These are phyloP conservation scores for Trypanosoma caninum DNA, from an alignment of 208 protist genomes.

Conservation along the genomic window DNA sequence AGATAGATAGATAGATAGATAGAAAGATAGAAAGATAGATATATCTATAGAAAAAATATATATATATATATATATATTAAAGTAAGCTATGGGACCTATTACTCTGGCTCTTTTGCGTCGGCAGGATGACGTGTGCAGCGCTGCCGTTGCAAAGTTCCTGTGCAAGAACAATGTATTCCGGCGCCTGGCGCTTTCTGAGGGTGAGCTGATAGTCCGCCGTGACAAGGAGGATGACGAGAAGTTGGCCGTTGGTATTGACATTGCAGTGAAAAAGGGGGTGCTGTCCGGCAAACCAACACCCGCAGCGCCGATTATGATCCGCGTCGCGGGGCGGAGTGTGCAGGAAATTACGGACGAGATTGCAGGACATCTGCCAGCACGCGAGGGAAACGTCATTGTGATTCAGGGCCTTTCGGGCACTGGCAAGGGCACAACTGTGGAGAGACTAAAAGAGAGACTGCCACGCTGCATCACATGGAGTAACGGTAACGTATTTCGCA, in stretches of 20 bases:
- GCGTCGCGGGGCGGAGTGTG: slow-evolving; percentile 70
- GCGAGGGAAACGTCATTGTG: slow-evolving; percentile 81
- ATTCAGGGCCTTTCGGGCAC: slow-evolving; percentile 90
- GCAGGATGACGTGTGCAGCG: slow-evolving; percentile 85
- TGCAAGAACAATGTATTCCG: slow-evolving; percentile 44
- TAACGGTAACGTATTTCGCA: slow-evolving; percentile 92
- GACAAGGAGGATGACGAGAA: slow-evolving; percentile 89
- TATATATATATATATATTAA: neutral
- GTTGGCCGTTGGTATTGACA: slow-evolving; percentile 80
- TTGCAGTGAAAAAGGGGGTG: slow-evolving; percentile 65
- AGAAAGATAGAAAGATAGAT: neutral
- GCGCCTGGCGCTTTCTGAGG: slow-evolving; percentile 58
- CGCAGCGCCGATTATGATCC: slow-evolving; percentile 39
- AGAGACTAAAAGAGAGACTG: slow-evolving; percentile 63
- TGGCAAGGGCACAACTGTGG: slow-evolving; percentile 89
- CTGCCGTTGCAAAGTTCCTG: slow-evolving; percentile 56
- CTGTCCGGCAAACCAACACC: slow-evolving; percentile 29
- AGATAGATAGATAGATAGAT: neutral
- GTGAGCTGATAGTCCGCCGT: slow-evolving; percentile 62
- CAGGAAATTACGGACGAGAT: slow-evolving; percentile 81
- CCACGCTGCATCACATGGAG: slow-evolving; percentile 87
- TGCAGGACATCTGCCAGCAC: slow-evolving; percentile 40
- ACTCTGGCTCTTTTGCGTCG: slow-evolving; percentile 49
- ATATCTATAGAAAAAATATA: neutral
- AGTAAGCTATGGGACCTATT: slow-evolving; percentile 18